These are phyloP conservation scores for Xerocomellus dryophilus DNA, from an alignment of 768 basidiomycete species.

Conservation along the genomic window DNA sequence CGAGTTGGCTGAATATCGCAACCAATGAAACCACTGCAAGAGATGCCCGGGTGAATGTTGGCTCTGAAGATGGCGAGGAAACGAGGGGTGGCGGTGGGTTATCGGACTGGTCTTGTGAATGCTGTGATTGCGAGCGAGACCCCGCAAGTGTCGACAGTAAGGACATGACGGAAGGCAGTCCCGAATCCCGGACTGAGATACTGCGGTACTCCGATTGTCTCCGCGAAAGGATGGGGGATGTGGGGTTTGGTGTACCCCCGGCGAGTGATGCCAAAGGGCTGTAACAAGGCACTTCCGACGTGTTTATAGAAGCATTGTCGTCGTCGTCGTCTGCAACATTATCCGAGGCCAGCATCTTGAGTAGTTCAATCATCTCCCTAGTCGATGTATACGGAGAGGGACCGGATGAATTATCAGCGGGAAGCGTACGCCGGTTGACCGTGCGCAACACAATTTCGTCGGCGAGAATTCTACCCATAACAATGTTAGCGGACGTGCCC, in stretches of 20 bases:
- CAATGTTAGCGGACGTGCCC: conserved; percentile 30
- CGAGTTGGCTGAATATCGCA: conserved; percentile 63
- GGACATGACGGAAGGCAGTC: conserved; percentile 60
- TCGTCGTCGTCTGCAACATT: conserved; percentile 40
- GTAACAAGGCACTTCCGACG: conserved; percentile 40
- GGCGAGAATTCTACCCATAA: conserved; percentile 58
- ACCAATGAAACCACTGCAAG: conserved; percentile 63
- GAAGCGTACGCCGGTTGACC: conserved; percentile 37
- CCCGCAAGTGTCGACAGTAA: conserved; percentile 61
- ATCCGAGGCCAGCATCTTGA: conserved; percentile 40
- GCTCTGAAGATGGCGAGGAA: conserved; percentile 25
- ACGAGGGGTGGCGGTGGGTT: conserved; percentile 29
- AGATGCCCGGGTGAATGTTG: conserved; percentile 45
- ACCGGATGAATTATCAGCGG: conserved; percentile 7
- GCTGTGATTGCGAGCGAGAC: conserved; percentile 59
- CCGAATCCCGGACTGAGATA: conserved; percentile 42
- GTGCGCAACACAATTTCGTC: conserved; percentile 63
- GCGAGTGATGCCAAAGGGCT: conserved; percentile 27
- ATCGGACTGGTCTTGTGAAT: conserved; percentile 40
- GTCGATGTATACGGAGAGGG: conserved; percentile 21
- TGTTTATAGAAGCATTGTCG: conserved; percentile 39
- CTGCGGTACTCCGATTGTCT: conserved; percentile 54
- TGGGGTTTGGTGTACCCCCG: conserved; percentile 32
- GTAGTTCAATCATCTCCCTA: conserved; percentile 37
- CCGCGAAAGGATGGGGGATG: conserved; percentile 56